Evolutionary conservation across 805 yeast genomes (phyloP).

Genomic region (Wickerhamiella hasegawae): DNA sequence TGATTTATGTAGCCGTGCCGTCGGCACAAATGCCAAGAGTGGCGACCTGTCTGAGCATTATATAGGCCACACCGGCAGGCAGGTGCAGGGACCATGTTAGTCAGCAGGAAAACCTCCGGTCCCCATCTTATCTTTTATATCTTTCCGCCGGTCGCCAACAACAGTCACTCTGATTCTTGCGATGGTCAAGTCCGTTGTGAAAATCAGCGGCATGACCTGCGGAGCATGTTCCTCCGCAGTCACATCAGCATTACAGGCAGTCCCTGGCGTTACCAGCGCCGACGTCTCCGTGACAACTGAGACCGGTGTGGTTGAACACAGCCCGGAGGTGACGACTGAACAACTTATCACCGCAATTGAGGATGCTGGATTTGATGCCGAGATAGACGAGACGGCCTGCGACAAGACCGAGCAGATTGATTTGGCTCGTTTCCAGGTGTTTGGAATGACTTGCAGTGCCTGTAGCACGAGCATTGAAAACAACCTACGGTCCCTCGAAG

Average conservation of each 20-base stretch:
- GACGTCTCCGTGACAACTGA: conserved; percentile 65
- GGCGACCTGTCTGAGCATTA: no score
- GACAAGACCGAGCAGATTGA: no score
- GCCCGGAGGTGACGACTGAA: conserved; percentile 19
- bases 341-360: conserved; percentile 42
- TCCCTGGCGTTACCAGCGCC: conserved; percentile 37
- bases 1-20: no score
- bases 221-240: conserved; percentile 67
- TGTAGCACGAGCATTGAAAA: conserved; percentile 36
- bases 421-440: conserved; percentile 22
- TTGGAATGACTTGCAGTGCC: conserved; percentile 48
- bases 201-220: conserved; percentile 77
- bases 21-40: no score
- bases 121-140: no score
- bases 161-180: no score
- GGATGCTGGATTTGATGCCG: conserved; percentile 59
- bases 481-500: conserved; percentile 29
- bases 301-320: conserved; percentile 44
- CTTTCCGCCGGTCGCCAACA: no score
- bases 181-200: conserved; percentile 11
- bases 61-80: no score
- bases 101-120: no score
- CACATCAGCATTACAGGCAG: conserved; percentile 32
- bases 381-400: no score
- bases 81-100: no score